Evolutionary conservation across 192 early-diverging fungal species (phyloP).

Genomic region (Pilobolus umbonatus): DNA sequence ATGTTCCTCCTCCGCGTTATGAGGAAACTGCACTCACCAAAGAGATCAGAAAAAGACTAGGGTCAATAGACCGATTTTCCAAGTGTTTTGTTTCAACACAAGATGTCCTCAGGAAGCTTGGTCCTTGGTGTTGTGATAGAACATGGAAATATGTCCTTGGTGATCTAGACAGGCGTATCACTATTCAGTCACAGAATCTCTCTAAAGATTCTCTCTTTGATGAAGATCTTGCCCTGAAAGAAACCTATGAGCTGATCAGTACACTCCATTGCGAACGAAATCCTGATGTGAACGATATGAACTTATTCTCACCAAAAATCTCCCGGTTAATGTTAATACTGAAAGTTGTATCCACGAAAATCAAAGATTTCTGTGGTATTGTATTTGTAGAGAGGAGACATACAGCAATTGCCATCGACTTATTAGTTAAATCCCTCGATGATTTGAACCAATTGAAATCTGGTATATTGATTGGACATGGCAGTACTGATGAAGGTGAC

Average conservation of each 20-base stretch:
- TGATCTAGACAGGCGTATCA: slow-evolving; percentile 21
- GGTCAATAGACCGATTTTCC: slow-evolving; percentile 33
- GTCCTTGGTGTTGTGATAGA: slow-evolving; percentile 75
- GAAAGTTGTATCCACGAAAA: slow-evolving; percentile 35
- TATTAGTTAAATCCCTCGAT: slow-evolving; percentile 56
- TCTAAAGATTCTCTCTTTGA: slow-evolving; percentile 4
- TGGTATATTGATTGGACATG: slow-evolving; percentile 58
- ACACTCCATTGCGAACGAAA: slow-evolving; percentile 16
- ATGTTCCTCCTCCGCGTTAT: slow-evolving; percentile 43
- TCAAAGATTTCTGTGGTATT: slow-evolving; percentile 74
- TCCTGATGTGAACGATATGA: slow-evolving; percentile 21
- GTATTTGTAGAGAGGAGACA: slow-evolving; percentile 77
- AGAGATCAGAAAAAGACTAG: slow-evolving; percentile 33
- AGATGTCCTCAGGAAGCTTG: slow-evolving; percentile 53
- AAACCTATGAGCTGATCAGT: slow-evolving; percentile 19
- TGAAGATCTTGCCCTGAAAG: slow-evolving; percentile 16
- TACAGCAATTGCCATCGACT: slow-evolving; percentile 54
- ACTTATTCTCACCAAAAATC: slow-evolving; percentile 67
- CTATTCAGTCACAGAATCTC: background rate
- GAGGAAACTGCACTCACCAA: slow-evolving; percentile 38
- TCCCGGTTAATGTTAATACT: slow-evolving; percentile 61
- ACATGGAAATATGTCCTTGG: slow-evolving; percentile 54
- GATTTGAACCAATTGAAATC: slow-evolving; percentile 43
- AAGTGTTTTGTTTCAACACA: slow-evolving; percentile 35
- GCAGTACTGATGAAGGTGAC: slow-evolving; percentile 31